These are phyloP conservation scores for Podaxis sp. DNA, from an alignment of 768 basidiomycete genomes.

Conservation along the genomic window DNA sequence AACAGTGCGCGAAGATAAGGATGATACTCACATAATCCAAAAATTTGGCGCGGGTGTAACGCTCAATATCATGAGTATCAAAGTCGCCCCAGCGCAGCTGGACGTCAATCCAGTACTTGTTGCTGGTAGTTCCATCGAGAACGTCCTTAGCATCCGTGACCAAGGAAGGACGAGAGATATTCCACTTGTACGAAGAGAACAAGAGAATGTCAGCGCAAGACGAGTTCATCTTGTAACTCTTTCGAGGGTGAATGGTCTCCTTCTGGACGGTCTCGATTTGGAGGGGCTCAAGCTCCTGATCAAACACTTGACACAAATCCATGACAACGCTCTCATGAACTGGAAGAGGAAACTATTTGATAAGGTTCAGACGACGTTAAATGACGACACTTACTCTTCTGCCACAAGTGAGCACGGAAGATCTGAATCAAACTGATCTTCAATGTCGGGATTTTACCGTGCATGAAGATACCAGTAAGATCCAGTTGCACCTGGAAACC, in stretches of 20 bases:
- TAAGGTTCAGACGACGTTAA: neutral
- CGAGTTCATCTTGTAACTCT: constrained; percentile 99
- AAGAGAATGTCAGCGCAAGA: constrained; percentile 98
- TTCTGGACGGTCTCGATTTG: constrained; percentile 99
- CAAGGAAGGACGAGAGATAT: constrained; percentile 93
- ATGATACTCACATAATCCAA: constrained; percentile 79
- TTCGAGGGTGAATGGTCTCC: constrained; percentile 98
- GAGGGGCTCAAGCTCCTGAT: constrained; percentile 96
- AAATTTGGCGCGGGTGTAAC: constrained; percentile 98
- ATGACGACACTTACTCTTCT: constrained; percentile 76
- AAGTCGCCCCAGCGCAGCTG: constrained; percentile 98
- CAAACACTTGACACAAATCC: constrained; percentile 86
- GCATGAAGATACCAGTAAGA: constrained; percentile 97
- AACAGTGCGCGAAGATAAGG: neutral
- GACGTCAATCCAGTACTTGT: constrained; percentile 98
- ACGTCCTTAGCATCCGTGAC: constrained; percentile 96
- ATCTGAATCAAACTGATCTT: constrained; percentile 99
- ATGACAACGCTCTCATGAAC: constrained; percentile 23
- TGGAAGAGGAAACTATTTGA: constrained; percentile 23
- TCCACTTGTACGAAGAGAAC: constrained; percentile 98
- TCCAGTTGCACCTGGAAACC: constrained; percentile 99
- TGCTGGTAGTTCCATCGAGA: constrained; percentile 95
- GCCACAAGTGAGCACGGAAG: constrained; percentile 99
- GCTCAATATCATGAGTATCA: constrained; percentile 98
- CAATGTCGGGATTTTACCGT: constrained; percentile 96